These are phyloP conservation scores for Sporothrix variecibatus DNA, from an alignment of 2,329 filamentous ascomycete species.

Conservation along the genomic window DNA sequence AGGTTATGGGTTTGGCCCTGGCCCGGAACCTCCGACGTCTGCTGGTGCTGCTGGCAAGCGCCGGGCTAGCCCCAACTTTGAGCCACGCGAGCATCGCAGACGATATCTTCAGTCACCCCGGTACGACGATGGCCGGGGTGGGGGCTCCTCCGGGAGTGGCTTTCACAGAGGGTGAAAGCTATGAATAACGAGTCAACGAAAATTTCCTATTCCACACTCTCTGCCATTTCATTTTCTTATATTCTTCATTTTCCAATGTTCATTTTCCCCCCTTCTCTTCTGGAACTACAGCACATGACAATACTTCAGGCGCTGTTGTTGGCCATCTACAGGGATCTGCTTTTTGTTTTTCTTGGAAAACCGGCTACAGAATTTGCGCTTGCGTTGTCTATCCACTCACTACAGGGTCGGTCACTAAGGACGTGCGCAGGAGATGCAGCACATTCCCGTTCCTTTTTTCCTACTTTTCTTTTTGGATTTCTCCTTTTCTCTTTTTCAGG, in stretches of 20 bases:
- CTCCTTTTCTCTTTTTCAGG: neutral
- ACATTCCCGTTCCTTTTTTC: neutral
- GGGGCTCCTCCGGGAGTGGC: neutral
- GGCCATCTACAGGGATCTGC: neutral
- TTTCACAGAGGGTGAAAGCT: constrained; percentile 1
- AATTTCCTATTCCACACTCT: constrained; percentile 9
- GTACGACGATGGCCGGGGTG: constrained; percentile 31
- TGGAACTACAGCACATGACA: neutral
- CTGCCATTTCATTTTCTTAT: neutral
- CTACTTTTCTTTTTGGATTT: neutral
- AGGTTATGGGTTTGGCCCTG: neutral
- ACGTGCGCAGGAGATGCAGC: neutral
- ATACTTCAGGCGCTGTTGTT: neutral
- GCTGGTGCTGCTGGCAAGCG: constrained; percentile 48
- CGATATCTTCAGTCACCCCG: constrained; percentile 41
- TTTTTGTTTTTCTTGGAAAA: neutral
- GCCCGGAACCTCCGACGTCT: constrained; percentile 20
- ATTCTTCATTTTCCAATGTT: neutral
- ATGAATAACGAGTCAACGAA: neutral
- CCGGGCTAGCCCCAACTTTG: constrained; percentile 53
- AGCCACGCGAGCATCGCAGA: constrained; percentile 49
- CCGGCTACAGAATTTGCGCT: neutral
- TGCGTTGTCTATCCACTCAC: neutral
- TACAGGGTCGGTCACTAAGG: neutral
- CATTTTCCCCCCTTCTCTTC: neutral